These are phyloP conservation scores for Trichothecium sympodiale DNA, from an alignment of 2,329 filamentous ascomycete genomes.

Conservation along the genomic window DNA sequence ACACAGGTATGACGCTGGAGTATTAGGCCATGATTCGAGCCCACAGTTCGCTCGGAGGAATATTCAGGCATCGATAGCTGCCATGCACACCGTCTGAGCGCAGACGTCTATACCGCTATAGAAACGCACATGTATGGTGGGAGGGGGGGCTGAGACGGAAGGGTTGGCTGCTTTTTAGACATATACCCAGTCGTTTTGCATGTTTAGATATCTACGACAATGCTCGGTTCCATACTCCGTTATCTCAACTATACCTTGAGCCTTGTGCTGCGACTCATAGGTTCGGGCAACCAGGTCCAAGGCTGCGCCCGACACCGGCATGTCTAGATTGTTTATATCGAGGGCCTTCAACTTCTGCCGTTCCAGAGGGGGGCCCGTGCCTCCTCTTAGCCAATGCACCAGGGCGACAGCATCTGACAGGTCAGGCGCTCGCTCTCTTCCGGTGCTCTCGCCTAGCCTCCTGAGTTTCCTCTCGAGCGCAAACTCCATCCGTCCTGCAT, in stretches of 20 bases:
- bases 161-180: not conserved
- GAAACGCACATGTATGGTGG: no score
- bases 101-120: no score
- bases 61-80: slow-evolving; percentile 2
- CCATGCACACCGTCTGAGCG: slow-evolving; percentile 1
- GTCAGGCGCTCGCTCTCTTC: slow-evolving; percentile 1
- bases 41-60: slow-evolving; percentile 1
- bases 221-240: not conserved
- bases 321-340: slow-evolving; percentile 4
- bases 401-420: slow-evolving; percentile 6
- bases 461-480: slow-evolving; percentile 12
- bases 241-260: slow-evolving; percentile 3
- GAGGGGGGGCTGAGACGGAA: no score
- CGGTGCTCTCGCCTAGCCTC: slow-evolving; percentile 5
- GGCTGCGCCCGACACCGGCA: not conserved
- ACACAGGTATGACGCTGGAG: slow-evolving; percentile 1
- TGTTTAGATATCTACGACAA: not conserved
- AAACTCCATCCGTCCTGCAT: slow-evolving; percentile 10
- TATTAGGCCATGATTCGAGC: no score
- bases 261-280: slow-evolving; percentile 1
- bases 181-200: slow-evolving; percentile 2
- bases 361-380: slow-evolving; percentile 2
- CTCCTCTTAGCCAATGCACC: slow-evolving; percentile 3
- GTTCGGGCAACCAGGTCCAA: not conserved
- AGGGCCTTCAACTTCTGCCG: slow-evolving; percentile 1